phyloP scores from a whole-genome alignment of 257 asterid genomes.

The Plantago major region DNA sequence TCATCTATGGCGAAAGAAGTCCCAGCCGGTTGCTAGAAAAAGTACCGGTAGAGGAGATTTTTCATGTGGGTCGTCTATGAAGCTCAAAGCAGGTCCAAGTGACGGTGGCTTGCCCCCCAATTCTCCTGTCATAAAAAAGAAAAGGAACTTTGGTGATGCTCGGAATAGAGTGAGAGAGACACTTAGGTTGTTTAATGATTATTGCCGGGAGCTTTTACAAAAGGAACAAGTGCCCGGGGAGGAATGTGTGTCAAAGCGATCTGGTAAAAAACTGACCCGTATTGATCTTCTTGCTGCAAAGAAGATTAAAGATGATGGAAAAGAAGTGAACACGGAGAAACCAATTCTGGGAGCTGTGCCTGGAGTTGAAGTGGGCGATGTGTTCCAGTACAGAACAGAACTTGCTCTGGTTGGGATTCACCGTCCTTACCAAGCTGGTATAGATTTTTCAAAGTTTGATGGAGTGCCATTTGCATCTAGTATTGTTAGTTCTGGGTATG shows the following conservation, averaged over 20 bases:
- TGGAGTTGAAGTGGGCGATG: conserved; percentile 89
- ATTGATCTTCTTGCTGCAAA: conserved; percentile 58
- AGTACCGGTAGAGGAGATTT: conserved; percentile 16
- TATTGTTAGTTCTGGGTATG: conserved; percentile 55
- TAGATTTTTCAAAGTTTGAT: conserved; percentile 41
- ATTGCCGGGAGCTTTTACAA: conserved; percentile 73
- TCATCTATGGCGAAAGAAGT: conserved; percentile 25
- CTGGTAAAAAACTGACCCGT: conserved; percentile 33
- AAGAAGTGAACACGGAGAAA: conserved; percentile 48
- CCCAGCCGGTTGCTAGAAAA: conserved; percentile 38
- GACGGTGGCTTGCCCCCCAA: conserved; percentile 20
- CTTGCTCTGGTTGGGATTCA: conserved; percentile 80
- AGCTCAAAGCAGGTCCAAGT: conserved; percentile 25
- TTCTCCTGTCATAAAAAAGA: conserved; percentile 23
- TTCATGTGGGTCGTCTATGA: conserved; percentile 21
- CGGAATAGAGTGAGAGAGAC: conserved; percentile 70
- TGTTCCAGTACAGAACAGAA: conserved; percentile 80
- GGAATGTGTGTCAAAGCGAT: conserved; percentile 29
- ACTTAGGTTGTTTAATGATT: conserved; percentile 52
- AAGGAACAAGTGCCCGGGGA: conserved; percentile 55
- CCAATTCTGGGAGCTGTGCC: conserved; percentile 49
- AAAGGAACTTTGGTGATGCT: conserved; percentile 40
- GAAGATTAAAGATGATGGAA: conserved; percentile 42
- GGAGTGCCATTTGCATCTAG: conserved; percentile 55
- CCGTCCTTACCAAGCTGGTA: conserved; percentile 67